Evolutionary conservation across 371 early-diverging fungal genomes (phyloP), one percentile per base, ranked within the genome.

Genomic region (Mucor irregularis): DNA sequence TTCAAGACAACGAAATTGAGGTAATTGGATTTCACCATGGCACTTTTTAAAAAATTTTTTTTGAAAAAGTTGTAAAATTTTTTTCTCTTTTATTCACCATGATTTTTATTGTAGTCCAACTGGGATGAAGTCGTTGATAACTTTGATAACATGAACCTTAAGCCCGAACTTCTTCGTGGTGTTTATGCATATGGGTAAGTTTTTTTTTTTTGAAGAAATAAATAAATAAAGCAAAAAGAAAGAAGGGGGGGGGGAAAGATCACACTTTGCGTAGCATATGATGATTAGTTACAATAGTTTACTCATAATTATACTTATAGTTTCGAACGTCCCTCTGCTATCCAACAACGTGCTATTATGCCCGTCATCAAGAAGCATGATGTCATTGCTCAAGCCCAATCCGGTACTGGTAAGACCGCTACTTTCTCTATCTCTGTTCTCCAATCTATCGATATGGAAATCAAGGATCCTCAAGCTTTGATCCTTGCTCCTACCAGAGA

Each of bases 321-420:
- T 82, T 93, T 93, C 74, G 93, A 94, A 66, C 85, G 86, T 64
- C 95, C 95, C 39, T 92, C 93, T 45, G 83, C 90, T 60, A 94
- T 96, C 83, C 96, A 96, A 78, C 91, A 92, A 67, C 84, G 91
- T 69, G 95, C 95, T 59, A 96, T 96, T 60, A 75, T 87, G 74
- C 90, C 92, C 43, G 90, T 95, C 37, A 73, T 90, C 59, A 83
- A 80, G 74, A 91, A 90, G 26, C 86, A 85, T 62, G 94, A 96
- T 81, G 93, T 95, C 60, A 93, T 93, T 66, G 94, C 94, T 30
- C 96, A 96, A 77, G 95, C 97, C 31, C 95, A 96, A 72, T 96
- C 95, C 62, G 98, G 98, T 76, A 97, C 97, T 46, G 98, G 98
- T 65, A 98, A 98, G 69, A 97, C 97, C 24, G 97, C 94, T 56